Base-by-base conservation (phyloP, 371 early-diverging fungal species). In the Nematocida sp. region DNA sequence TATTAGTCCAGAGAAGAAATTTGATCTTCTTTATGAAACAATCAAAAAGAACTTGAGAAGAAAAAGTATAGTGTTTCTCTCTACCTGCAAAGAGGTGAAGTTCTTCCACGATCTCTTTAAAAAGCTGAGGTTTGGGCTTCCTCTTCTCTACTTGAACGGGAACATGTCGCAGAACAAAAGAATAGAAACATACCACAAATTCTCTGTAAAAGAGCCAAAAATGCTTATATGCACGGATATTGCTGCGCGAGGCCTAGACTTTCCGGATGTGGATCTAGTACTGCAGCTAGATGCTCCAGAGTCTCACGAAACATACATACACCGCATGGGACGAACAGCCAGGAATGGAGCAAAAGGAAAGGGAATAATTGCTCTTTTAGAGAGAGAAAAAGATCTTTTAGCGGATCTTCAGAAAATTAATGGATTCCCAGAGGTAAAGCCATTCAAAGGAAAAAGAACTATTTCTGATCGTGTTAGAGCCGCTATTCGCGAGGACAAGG, bases 221-320 rank as follows among this genome's bases (percentile, higher is more conserved):
- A 45, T 81, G 9, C 80, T 92, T 67, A 89, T 94, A 59, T 91
- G 92, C 78, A 95, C 95, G 0, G 95, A 95, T 77, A 87, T 93
- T 78, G 93, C 91, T 0, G 91, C 92, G 1, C 85, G 95, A 49
- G 95, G 95, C 0, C 83, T 95, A 45, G 94, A 95, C 78, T 80
- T 80, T 57, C 47, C 54, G n/a, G 56, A 59, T 16, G 59, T 80
- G 5, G 59, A 69, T 39, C 60, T 68, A 16, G 77, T 80, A 9
- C 40, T 80, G 49, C 77, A 80, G 47, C 61, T 77, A 38, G 78
- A 80, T 60, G 64, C 65, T n/a, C 80, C 80, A 40, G 60, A 64
- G 16, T 56, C 69, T 2, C 65, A 69, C 38, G 78, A 92, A 28
- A 93, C 94, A 30, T 86, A 94, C 56, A 91, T 77, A 2, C 80